phyloP scores from a whole-genome alignment of 495 filamentous ascomycete genomes.

The Neurospora sublineolata region DNA sequence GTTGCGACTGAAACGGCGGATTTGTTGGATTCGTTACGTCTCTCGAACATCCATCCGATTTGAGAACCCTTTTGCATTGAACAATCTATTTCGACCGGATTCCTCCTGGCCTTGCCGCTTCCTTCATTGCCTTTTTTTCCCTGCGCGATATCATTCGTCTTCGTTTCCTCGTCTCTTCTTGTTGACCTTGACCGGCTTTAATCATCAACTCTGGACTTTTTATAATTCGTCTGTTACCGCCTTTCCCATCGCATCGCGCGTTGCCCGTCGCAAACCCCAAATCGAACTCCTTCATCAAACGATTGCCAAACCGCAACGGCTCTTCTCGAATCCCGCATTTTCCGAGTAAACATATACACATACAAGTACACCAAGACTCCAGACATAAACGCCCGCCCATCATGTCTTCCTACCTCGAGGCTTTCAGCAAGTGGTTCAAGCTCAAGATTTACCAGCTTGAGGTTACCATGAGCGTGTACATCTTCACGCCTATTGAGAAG shows the following conservation, averaged over 20 bases:
- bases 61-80: background rate
- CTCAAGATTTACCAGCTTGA: slow-evolving; percentile 40
- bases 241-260: background rate
- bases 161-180: background rate
- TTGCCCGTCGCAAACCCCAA: background rate
- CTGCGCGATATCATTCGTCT: background rate
- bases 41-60: background rate
- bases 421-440: slow-evolving; percentile 34
- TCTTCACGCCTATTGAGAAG: slow-evolving; percentile 37
- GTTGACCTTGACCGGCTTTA: background rate
- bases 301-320: background rate
- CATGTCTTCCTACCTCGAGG: slow-evolving; percentile 24
- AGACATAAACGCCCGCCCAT: slow-evolving; percentile 4
- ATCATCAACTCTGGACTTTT: background rate
- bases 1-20: background rate
- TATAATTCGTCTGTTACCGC: background rate
- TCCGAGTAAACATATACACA: background rate
- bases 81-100: background rate
- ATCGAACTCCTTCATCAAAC: background rate
- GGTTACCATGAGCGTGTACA: slow-evolving; percentile 35
- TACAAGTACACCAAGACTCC: background rate
- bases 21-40: background rate
- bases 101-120: background rate
- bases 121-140: background rate
- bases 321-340: background rate